Evolutionary conservation across 345 rosid genomes (phyloP).

Genomic region (Balakata baccata): DNA sequence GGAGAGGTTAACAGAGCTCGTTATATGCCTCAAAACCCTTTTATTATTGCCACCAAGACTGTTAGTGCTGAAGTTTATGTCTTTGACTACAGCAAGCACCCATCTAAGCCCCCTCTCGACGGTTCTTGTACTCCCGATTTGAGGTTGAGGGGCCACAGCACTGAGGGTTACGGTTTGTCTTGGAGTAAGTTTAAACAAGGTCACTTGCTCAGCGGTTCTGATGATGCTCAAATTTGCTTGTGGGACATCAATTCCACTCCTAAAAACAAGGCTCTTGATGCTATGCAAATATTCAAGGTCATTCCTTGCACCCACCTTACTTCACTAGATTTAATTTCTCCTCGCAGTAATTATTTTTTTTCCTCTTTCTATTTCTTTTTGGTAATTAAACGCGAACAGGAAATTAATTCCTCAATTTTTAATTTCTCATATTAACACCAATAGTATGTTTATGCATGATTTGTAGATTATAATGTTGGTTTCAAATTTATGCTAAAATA

Average conservation of each 20-base stretch:
- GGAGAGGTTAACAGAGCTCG: constrained; percentile 99
- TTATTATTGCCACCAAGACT: constrained; percentile 89
- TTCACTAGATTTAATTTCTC: background rate
- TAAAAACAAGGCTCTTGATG: constrained; percentile 78
- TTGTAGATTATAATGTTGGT: background rate
- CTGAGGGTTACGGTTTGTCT: constrained; percentile 94
- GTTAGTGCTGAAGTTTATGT: constrained; percentile 94
- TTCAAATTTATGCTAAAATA: constrained; percentile 19
- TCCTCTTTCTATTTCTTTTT: background rate
- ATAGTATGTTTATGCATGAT: background rate
- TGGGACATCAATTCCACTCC: constrained; percentile 89
- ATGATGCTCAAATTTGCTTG: constrained; percentile 96
- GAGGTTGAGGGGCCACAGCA: constrained; percentile 86
- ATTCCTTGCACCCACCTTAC: background rate
- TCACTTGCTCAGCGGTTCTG: constrained; percentile 91
- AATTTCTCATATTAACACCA: background rate
- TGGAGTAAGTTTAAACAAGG: constrained; percentile 97
- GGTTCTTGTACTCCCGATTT: constrained; percentile 89
- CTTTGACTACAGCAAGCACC: constrained; percentile 91
- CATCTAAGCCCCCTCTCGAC: constrained; percentile 85
- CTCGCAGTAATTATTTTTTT: background rate
- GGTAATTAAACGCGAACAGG: background rate
- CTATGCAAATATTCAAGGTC: constrained; percentile 81
- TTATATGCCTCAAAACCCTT: constrained; percentile 93
- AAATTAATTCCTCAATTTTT: background rate